Evolutionary conservation across 345 rosid species (phyloP), one percentile per base, ranked within the genome.

Genomic region (Geranium rotundifolium): DNA sequence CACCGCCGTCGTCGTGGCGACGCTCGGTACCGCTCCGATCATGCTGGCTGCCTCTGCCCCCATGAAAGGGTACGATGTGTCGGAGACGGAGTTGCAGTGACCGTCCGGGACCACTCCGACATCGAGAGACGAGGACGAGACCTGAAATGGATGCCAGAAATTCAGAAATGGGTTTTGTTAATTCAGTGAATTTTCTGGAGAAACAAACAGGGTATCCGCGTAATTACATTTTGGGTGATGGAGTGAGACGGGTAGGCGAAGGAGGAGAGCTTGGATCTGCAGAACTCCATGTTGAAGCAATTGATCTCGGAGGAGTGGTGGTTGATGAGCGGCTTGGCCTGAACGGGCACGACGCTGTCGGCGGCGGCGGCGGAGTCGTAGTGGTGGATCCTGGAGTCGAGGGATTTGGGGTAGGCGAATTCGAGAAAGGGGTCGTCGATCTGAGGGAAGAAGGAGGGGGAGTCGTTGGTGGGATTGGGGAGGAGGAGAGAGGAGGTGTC

Each of bases 31-130:
- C n/a, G n/a, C n/a, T n/a, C n/a, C n/a, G n/a, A n/a, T n/a, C n/a
- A n/a, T n/a, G n/a, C n/a, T n/a, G n/a, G n/a, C n/a, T n/a, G n/a
- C n/a, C n/a, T 41, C 50, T 41, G 14, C 50, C 12, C 1, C 14
- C 50, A 41, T 41, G 34, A 68, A 69, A 16, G 73, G 27, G 49
- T 61, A 54, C 2, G 81, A 70, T 17, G 54, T 70, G 9, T 73
- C 81, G 17, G 77, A 73, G 63, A 50, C 9, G 2, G 72, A 64
- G 59, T 29, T 12, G 54, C 16, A 31, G 19, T 55, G 65, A 61
- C 78, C 75, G 13, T 79, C 76, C 7, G 80, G 78, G 23, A 79
- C 83, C 10, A 79, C 76, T 3, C 83, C 80, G 1, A 69, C 70
- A 15, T 79, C 83, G 16, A 54, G 69, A 8, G 78, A 76, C 0